phyloP scores from a whole-genome alignment of 2,329 filamentous ascomycete genomes.

The Thielaviopsis punctulata region DNA sequence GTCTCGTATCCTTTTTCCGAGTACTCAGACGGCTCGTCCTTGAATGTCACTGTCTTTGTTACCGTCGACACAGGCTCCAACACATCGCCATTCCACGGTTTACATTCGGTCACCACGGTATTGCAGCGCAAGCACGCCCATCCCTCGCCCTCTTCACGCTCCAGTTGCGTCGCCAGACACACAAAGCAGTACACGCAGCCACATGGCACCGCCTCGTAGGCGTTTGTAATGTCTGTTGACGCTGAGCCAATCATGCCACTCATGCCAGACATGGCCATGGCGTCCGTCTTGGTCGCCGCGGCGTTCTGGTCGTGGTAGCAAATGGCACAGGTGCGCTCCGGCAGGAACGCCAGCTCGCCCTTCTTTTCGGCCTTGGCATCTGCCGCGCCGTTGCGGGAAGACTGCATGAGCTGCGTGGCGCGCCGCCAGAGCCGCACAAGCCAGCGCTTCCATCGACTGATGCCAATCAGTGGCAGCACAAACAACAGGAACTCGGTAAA shows the following conservation, averaged over 20 bases:
- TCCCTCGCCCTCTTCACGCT: slow-evolving; percentile 84
- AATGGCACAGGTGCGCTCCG: slow-evolving; percentile 87
- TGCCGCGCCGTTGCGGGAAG: slow-evolving; percentile 8
- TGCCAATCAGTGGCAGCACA: slow-evolving; percentile 86
- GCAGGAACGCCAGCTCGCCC: slow-evolving; percentile 70
- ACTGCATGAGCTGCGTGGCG: slow-evolving; percentile 45
- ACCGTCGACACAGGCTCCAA: slow-evolving; percentile 36
- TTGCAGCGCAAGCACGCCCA: slow-evolving; percentile 87
- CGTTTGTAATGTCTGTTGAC: slow-evolving; percentile 87
- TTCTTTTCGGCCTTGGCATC: slow-evolving; percentile 31
- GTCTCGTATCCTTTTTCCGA: slow-evolving; percentile 1
- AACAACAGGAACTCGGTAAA: slow-evolving; percentile 98
- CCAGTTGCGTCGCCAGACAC: slow-evolving; percentile 76
- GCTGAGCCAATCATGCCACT: slow-evolving; percentile 73
- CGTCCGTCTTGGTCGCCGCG: slow-evolving; percentile 51
- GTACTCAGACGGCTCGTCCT: slow-evolving; percentile 29
- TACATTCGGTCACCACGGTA: slow-evolving; percentile 65
- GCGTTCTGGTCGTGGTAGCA: slow-evolving; percentile 91
- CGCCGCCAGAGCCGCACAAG: slow-evolving; percentile 74
- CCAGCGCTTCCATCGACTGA: slow-evolving; percentile 84
- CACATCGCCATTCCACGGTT: slow-evolving; percentile 83
- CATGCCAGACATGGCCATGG: slow-evolving; percentile 52
- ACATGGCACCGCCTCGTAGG: slow-evolving; percentile 80
- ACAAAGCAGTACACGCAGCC: slow-evolving; percentile 93
- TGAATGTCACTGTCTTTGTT: slow-evolving; percentile 45